Conservation (phyloP, 2,329 filamentous ascomycete genomes). For the Aureobasidium namibiae region DNA sequence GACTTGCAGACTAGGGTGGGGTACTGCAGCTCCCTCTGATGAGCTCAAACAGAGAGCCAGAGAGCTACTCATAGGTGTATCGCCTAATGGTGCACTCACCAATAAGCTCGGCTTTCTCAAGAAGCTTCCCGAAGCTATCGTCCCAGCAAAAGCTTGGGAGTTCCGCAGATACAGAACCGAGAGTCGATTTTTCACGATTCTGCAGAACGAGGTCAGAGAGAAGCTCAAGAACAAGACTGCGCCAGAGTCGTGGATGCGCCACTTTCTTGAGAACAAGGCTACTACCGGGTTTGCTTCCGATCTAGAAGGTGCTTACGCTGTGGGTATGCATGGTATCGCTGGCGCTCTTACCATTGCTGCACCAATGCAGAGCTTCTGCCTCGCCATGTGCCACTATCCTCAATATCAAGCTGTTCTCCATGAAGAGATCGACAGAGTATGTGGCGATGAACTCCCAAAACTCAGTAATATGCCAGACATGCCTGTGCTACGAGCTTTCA, state of each 20-base stretch:
- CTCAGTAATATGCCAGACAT: conserved; percentile 43
- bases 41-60: conserved; percentile 40
- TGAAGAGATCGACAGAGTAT: conserved; percentile 50
- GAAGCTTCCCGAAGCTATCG: conserved; percentile 35
- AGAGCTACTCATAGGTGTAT: conserved; percentile 38
- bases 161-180: conserved; percentile 35
- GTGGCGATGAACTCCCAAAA: conserved; percentile 45
- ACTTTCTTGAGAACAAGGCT: conserved; percentile 32
- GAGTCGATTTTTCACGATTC: conserved; percentile 35
- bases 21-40: conserved; percentile 35
- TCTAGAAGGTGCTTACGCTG: conserved; percentile 37
- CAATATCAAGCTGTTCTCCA: conserved; percentile 38
- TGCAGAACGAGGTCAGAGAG: conserved; percentile 36
- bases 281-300: conserved; percentile 35
- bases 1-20: conserved; percentile 41
- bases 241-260: conserved; percentile 35
- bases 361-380: conserved; percentile 39
- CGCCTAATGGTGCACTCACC: conserved; percentile 36
- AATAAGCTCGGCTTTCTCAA: conserved; percentile 41
- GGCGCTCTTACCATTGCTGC: conserved; percentile 40
- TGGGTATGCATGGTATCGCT: conserved; percentile 41
- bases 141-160: conserved; percentile 38
- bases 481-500: conserved; percentile 46
- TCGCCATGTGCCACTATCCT: conserved; percentile 39
- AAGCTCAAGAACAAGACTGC: conserved; percentile 22